These are phyloP conservation scores for Penicillium arizonense DNA, from an alignment of 495 filamentous ascomycete genomes.

Conservation along the genomic window DNA sequence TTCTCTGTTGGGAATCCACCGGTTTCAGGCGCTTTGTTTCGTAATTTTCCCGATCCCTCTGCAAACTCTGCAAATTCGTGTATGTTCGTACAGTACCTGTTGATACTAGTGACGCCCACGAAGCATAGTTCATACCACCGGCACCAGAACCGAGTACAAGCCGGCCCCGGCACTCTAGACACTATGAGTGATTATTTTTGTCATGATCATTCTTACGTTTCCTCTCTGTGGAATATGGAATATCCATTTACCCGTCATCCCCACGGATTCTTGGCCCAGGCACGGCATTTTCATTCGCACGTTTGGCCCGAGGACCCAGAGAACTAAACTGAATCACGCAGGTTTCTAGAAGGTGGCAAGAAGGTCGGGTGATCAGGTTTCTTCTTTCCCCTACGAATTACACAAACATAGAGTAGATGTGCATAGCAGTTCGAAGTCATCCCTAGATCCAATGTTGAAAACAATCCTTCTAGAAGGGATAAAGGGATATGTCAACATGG, in stretches of 20 bases:
- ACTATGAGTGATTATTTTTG: not conserved
- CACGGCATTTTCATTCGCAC: conserved; percentile 21
- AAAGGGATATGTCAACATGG: not conserved
- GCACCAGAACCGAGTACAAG: not conserved
- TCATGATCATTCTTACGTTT: not conserved
- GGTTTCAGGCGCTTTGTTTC: conserved; percentile 8
- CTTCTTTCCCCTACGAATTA: not conserved
- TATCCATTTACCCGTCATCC: conserved; percentile 9
- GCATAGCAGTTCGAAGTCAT: not conserved
- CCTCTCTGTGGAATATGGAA: not conserved
- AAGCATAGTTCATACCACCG: not conserved
- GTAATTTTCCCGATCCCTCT: not conserved
- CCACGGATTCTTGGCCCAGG: conserved; percentile 15
- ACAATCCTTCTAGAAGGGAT: not conserved
- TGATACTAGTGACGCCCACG: not conserved
- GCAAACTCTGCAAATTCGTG: not conserved
- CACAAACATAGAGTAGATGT: not conserved
- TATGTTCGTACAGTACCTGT: not conserved
- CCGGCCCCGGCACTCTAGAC: not conserved
- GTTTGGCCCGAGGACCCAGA: conserved; percentile 7
- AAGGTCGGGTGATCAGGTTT: conserved; percentile 12
- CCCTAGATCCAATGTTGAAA: not conserved
- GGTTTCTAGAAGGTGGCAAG: conserved; percentile 31
- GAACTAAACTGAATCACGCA: conserved; percentile 18
- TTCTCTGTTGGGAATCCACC: conserved; percentile 3